Evolutionary conservation across 2,329 filamentous ascomycete species (phyloP).

Genomic region (Neocucurbitaria cava): DNA sequence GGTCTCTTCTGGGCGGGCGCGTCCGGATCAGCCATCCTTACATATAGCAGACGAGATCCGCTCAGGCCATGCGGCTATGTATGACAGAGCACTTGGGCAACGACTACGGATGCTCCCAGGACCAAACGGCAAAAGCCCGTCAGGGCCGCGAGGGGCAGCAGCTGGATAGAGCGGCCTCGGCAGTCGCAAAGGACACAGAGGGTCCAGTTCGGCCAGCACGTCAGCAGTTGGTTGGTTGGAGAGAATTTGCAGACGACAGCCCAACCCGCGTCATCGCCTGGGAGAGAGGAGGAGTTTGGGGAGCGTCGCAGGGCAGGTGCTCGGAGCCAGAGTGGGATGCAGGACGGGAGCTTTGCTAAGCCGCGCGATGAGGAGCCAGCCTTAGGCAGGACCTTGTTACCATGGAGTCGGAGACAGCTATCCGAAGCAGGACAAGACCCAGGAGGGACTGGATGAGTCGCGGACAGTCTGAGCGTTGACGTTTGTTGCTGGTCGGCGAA

Average conservation of each 20-base stretch:
- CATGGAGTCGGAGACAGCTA: conserved; percentile 47
- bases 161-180: conserved; percentile 37
- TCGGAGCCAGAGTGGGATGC: conserved; percentile 37
- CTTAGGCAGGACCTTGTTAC: conserved; percentile 41
- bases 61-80: conserved; percentile 51
- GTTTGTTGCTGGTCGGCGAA: conserved; percentile 38
- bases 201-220: conserved; percentile 38
- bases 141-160: conserved; percentile 30
- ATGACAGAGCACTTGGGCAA: conserved; percentile 28
- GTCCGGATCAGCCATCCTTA: conserved; percentile 51
- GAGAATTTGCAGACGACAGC: conserved; percentile 30
- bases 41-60: conserved; percentile 42
- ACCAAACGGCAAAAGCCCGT: conserved; percentile 38
- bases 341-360: conserved; percentile 41
- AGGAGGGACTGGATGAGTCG: conserved; percentile 34
- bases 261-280: conserved; percentile 48
- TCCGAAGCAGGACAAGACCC: conserved; percentile 43
- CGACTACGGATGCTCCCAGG: conserved; percentile 22
- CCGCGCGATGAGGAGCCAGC: conserved; percentile 43
- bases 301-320: conserved; percentile 45
- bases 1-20: conserved; percentile 47
- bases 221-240: conserved; percentile 38
- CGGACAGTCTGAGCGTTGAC: conserved; percentile 41
- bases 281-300: conserved; percentile 41
- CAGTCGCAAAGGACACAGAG: conserved; percentile 37